Evolutionary conservation across 2,329 filamentous ascomycete genomes (phyloP), one percentile per base, ranked within the genome.

Genomic region (Xylaria sp.): DNA sequence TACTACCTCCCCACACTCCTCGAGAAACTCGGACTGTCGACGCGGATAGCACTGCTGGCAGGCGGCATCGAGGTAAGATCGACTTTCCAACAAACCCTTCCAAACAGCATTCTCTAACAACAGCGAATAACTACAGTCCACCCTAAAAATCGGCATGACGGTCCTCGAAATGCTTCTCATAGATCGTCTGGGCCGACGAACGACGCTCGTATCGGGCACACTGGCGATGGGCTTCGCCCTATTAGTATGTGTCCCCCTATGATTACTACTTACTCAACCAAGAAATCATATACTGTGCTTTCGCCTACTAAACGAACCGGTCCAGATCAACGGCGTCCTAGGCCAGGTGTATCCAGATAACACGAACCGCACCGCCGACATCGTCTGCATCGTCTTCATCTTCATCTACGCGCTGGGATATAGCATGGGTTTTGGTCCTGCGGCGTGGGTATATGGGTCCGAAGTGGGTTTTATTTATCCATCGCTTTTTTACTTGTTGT

Each of bases 351-450:
- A 87, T 65, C 85, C 86, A 0, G 73, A 82, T 26, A 87, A 87
- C 70, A 76, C 77, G 6, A 87, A 83, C 75, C 79, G 77, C 13
- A 79, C 75, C 0, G 80, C 86, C 0, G 85, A 88, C 74, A 81
- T 84, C 53, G 75, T 80, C 4, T 88, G 86, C 72, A 82, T 88
- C 26, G 78, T 84, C 11, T 88, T 88, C 73, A 85, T 88, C 48
- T 88, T 88, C 74, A 78, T 89, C 51, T 89, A 87, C 74, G 85
- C 86, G 7, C 81, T 88, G 59, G 87, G 87, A 0, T 89, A 87
- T 73, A 87, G 84, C 59, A 80, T 89, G 69, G 85, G 87, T 0
- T 87, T 88, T 51, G 87, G 87, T 0, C 85, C 87, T 0, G 83
- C 85, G 0, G 81, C 86, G 0, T 89, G 87, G 87, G 85, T 89